A percentile compares a stretch with the other conserved stretches of the same genome.
phyloP scores from a whole-genome alignment of 331 rosid genomes.

The Malus hybrid region DNA sequence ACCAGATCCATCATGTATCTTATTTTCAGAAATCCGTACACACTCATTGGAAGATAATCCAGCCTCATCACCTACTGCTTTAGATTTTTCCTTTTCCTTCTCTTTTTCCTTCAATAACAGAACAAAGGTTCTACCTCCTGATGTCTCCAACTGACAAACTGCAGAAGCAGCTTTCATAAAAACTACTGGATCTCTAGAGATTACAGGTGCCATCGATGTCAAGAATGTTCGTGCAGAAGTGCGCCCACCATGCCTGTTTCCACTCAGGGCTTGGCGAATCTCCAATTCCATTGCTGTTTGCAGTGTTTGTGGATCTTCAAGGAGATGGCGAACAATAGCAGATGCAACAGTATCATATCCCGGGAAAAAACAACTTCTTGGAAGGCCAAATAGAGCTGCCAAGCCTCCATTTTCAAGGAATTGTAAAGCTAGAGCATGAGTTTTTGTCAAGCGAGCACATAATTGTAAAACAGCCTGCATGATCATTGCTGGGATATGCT shows the following conservation, averaged over 20 bases:
- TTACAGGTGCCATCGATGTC: slow-evolving; percentile 89
- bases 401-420: slow-evolving; percentile 95
- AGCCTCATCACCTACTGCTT: slow-evolving; percentile 50
- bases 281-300: slow-evolving; percentile 97
- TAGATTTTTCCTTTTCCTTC: slow-evolving; percentile 82
- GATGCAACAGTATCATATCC: slow-evolving; percentile 97
- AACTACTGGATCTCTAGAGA: slow-evolving; percentile 86
- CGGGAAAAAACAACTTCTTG: slow-evolving; percentile 81
- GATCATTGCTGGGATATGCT: slow-evolving; percentile 78
- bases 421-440: slow-evolving; percentile 73
- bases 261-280: slow-evolving; percentile 75
- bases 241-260: slow-evolving; percentile 81
- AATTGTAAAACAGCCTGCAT: slow-evolving; percentile 98
- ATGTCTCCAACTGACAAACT: slow-evolving; percentile 88
- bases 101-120: slow-evolving; percentile 77
- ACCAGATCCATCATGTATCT: slow-evolving; percentile 64
- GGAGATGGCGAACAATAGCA: slow-evolving; percentile 93
- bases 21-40: slow-evolving; percentile 74
- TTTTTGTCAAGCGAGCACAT: slow-evolving; percentile 88
- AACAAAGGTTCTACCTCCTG: slow-evolving; percentile 80
- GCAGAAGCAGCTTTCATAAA: slow-evolving; percentile 91
- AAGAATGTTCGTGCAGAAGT: slow-evolving; percentile 65
- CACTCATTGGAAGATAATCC: slow-evolving; percentile 66
- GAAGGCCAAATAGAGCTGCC: slow-evolving; percentile 69
- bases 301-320: slow-evolving; percentile 97